phyloP scores from a whole-genome alignment of 768 basidiomycete species.

The Epithele typhae region DNA sequence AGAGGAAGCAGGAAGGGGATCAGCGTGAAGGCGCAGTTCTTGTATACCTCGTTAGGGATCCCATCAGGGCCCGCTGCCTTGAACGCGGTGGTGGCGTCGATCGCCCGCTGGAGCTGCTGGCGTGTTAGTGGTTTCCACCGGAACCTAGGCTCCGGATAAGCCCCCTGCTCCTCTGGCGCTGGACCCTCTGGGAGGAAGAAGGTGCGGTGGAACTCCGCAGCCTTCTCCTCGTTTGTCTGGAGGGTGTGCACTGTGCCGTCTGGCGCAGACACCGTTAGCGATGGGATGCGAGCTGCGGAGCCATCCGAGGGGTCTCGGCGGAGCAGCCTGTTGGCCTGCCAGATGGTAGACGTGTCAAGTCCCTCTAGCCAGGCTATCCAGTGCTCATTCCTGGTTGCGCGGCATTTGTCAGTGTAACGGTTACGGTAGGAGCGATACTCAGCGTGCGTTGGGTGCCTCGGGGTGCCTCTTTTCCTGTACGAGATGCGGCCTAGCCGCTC shows the following conservation, averaged over 20 bases:
- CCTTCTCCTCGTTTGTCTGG: slow-evolving; percentile 12
- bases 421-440: slow-evolving; percentile 11
- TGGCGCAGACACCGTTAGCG: slow-evolving; percentile 5
- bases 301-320: slow-evolving; percentile 5
- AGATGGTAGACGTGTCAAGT: slow-evolving; percentile 8
- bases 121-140: slow-evolving; percentile 18
- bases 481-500: slow-evolving; percentile 15
- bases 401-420: slow-evolving; percentile 12
- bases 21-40: slow-evolving; percentile 19
- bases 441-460: slow-evolving; percentile 10
- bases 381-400: slow-evolving; percentile 16
- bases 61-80: slow-evolving; percentile 30
- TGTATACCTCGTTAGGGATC: slow-evolving; percentile 31
- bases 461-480: slow-evolving; percentile 1
- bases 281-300: slow-evolving; percentile 15
- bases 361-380: slow-evolving; percentile 23
- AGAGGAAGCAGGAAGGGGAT: slow-evolving; percentile 24
- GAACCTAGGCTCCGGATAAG: slow-evolving; percentile 25
- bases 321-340: slow-evolving; percentile 16
- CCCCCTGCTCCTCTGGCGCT: not conserved
- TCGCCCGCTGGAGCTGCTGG: slow-evolving; percentile 22
- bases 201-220: slow-evolving; percentile 9
- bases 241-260: not conserved
- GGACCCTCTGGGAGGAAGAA: slow-evolving; percentile 27
- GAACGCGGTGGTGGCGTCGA: slow-evolving; percentile 27